Evolutionary conservation across 768 basidiomycete genomes (phyloP).

Genomic region (Termitomyces sp.): DNA sequence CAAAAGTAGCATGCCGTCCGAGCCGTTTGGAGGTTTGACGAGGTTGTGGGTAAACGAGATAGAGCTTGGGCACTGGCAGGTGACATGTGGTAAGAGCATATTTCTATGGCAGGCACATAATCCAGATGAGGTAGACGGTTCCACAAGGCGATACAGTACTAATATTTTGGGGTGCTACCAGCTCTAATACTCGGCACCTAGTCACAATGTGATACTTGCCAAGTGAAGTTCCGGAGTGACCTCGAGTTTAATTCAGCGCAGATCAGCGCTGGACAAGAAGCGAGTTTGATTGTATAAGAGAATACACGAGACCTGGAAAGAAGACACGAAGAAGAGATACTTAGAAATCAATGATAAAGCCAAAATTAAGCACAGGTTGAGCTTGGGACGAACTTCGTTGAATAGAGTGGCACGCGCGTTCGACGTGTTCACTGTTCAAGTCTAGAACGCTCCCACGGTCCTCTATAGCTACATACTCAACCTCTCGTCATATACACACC

Average conservation of each 20-base stretch:
- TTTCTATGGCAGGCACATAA: conserved; percentile 1
- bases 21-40: conserved; percentile 4
- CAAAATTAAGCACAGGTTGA: background rate
- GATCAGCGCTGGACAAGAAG: background rate
- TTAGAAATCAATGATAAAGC: no score
- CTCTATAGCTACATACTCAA: background rate
- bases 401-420: background rate
- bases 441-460: conserved; percentile 12
- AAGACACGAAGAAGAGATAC: no score
- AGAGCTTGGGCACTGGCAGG: background rate
- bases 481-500: conserved; percentile 4
- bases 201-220: background rate
- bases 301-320: no score
- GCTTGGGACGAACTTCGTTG: background rate
- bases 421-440: no score
- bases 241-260: conserved; percentile 2
- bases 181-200: conserved; percentile 2
- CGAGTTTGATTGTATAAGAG: background rate
- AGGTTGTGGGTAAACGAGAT: background rate
- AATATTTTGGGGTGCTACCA: background rate
- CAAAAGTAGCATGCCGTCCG: conserved; percentile 11
- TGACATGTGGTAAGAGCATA: conserved; percentile 5
- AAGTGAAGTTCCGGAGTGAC: background rate
- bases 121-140: background rate
- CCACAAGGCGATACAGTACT: conserved; percentile 3